These are phyloP conservation scores for Tetrapisispora namnaoensis DNA, from an alignment of 805 yeast genomes.

Conservation along the genomic window DNA sequence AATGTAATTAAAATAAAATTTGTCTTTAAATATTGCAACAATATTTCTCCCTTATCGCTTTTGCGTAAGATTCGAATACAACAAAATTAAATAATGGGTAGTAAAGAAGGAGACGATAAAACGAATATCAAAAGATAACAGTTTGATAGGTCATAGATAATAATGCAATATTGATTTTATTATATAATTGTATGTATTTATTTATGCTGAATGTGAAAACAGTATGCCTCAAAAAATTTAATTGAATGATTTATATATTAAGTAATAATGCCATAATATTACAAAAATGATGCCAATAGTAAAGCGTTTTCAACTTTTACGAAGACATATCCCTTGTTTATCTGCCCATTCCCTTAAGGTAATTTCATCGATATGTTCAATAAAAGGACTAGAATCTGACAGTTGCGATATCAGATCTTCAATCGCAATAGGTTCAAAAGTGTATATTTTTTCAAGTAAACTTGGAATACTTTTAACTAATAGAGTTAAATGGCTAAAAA, in stretches of 20 bases:
- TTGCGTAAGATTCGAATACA: too few relatives aligned
- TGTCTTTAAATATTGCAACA: too few relatives aligned
- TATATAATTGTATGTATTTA: too few relatives aligned
- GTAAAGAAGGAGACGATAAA: too few relatives aligned
- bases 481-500: slow-evolving; percentile 16
- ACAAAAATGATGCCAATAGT: neutral
- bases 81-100: too few relatives aligned
- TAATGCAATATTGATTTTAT: too few relatives aligned
- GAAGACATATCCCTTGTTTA: slow-evolving; percentile 23
- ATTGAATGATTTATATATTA: neutral
- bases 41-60: neutral
- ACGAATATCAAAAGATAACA: too few relatives aligned
- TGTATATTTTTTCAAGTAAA: slow-evolving; percentile 22
- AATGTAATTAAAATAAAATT: neutral
- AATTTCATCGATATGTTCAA: slow-evolving; percentile 20
- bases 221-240: too few relatives aligned
- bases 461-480: slow-evolving; percentile 13
- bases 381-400: slow-evolving; percentile 19
- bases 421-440: slow-evolving; percentile 22
- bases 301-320: slow-evolving; percentile 2
- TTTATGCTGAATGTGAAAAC: too few relatives aligned
- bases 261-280: neutral
- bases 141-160: too few relatives aligned
- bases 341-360: slow-evolving; percentile 29
- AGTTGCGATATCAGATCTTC: slow-evolving; percentile 14